Evolutionary conservation across 2,329 filamentous ascomycete genomes (phyloP).

Genomic region (Diaporthe sp.): DNA sequence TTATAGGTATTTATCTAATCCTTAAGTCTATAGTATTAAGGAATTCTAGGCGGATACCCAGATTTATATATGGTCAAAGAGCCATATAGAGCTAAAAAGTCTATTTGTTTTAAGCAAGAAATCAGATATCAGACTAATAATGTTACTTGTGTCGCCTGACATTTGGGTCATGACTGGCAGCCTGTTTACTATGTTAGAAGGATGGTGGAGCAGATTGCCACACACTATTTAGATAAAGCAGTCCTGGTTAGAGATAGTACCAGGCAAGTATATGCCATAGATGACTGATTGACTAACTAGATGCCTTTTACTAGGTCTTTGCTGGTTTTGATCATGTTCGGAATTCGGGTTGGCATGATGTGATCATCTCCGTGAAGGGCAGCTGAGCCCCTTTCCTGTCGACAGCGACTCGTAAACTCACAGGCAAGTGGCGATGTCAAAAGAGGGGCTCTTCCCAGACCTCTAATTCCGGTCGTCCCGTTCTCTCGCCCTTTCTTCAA

Average conservation of each 20-base stretch:
- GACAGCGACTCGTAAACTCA: background rate
- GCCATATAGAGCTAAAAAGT: background rate
- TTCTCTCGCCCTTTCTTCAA: no score
- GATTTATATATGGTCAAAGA: background rate
- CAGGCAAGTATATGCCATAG: background rate
- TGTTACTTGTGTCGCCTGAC: background rate
- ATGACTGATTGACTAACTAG: background rate
- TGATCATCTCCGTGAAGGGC: background rate
- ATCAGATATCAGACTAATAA: background rate
- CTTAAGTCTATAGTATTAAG: background rate
- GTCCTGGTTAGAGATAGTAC: background rate
- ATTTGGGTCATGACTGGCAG: background rate
- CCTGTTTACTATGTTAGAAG: background rate
- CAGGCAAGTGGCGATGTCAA: background rate
- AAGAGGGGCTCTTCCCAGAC: no score
- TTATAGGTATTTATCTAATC: background rate
- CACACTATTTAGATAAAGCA: background rate
- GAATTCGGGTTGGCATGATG: background rate
- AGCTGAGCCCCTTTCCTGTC: constrained; percentile 4
- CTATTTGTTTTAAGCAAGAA: background rate
- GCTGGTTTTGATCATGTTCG: background rate
- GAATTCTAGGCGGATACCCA: no score
- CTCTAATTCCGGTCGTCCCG: no score
- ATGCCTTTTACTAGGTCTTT: background rate
- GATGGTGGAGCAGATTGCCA: background rate